Evolutionary conservation across 228 moss, liverwort and hornwort species (phyloP).

Genomic region (Sphagnum magellanicum): DNA sequence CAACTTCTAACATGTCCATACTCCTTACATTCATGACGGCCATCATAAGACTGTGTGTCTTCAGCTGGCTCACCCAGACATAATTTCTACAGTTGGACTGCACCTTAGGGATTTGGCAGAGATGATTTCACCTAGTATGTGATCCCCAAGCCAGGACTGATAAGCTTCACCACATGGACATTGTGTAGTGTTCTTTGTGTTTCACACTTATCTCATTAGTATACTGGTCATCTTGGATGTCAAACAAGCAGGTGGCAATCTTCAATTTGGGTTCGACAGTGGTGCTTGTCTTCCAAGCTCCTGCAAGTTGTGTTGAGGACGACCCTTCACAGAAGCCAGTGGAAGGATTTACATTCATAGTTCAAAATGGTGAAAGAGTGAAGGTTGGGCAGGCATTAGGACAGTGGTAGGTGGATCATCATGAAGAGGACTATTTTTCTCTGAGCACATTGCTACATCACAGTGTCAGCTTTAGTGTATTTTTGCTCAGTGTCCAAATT

Average conservation of each 20-base stretch:
- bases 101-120: not conserved
- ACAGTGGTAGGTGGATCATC: constrained; percentile 18
- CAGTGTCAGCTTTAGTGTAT: too few relatives aligned
- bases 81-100: not conserved
- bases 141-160: not conserved
- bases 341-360: constrained; percentile 50
- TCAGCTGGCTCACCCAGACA: not conserved
- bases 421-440: too few relatives aligned
- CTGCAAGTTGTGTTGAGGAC: constrained; percentile 15
- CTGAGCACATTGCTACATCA: too few relatives aligned
- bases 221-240: not conserved
- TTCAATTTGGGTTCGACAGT: constrained; percentile 95
- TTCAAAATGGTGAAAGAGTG: constrained; percentile 63
- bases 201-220: constrained; percentile 1
- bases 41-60: too few relatives aligned
- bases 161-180: not conserved
- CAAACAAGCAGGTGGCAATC: constrained; percentile 47
- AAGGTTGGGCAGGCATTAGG: constrained; percentile 89
- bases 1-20: too few relatives aligned
- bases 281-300: constrained; percentile 86
- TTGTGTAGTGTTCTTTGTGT: not conserved
- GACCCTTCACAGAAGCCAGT: constrained; percentile 9
- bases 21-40: too few relatives aligned
- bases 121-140: not conserved
- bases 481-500: too few relatives aligned